These are phyloP conservation scores for Monilinia fructicola DNA, from an alignment of 2,329 filamentous ascomycete species.

Conservation along the genomic window DNA sequence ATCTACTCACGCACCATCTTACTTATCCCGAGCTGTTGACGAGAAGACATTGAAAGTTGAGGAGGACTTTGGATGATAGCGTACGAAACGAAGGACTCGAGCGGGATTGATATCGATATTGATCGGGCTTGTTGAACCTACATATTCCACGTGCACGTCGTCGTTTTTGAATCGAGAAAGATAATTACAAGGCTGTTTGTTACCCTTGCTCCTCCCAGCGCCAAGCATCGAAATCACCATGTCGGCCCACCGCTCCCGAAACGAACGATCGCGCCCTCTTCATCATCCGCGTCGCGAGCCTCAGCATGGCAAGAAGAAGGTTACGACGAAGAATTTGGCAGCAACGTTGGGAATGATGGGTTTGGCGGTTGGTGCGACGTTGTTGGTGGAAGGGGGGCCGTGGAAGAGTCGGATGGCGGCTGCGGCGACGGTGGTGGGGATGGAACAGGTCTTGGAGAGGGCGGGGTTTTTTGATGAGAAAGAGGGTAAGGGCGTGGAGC, in stretches of 20 bases:
- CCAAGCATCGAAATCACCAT: not conserved
- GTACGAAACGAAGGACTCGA: not conserved
- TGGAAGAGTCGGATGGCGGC: conserved; percentile 18
- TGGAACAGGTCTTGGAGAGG: conserved; percentile 49
- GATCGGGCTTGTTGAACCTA: too few species aligned
- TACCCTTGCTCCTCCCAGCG: too few species aligned
- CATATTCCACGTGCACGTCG: too few species aligned
- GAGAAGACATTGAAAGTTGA: not conserved
- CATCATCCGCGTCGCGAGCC: not conserved
- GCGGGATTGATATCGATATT: too few species aligned
- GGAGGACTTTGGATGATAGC: not conserved
- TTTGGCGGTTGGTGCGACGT: conserved; percentile 10
- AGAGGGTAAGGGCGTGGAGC: conserved; percentile 60
- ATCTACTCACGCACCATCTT: too few species aligned
- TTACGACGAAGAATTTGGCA: conserved; percentile 7
- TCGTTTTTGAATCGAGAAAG: too few species aligned
- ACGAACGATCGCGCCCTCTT: not conserved
- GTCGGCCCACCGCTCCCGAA: not conserved
- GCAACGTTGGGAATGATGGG: conserved; percentile 18
- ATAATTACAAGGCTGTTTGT: too few species aligned
- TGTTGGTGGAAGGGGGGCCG: conserved; percentile 1
- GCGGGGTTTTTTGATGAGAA: conserved; percentile 55
- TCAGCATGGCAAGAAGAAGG: not conserved
- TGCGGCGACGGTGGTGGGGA: conserved; percentile 16
- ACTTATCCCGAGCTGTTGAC: not conserved